phyloP scores from a whole-genome alignment of 768 basidiomycete species.

The Mrakia gelida region DNA sequence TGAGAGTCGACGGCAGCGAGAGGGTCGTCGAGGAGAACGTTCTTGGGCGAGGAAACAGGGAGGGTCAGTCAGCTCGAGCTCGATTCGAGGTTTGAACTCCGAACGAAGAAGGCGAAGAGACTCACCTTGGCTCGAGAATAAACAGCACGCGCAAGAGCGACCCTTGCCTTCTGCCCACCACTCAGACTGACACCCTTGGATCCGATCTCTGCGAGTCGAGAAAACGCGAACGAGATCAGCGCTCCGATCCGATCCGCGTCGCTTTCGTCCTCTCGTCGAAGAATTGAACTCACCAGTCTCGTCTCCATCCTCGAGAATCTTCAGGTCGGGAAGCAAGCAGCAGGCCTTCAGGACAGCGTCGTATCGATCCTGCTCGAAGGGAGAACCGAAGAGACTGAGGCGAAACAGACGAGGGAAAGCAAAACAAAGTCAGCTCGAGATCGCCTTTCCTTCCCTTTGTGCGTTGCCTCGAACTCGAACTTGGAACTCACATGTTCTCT shows the following conservation, averaged over 20 bases:
- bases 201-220: conserved; percentile 33
- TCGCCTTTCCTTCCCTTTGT: no score
- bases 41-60: conserved; percentile 28
- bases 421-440: no score
- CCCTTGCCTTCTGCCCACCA: conserved; percentile 52
- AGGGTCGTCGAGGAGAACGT: conserved; percentile 70
- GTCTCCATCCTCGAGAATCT: conserved; percentile 31
- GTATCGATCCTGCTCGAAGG: conserved; percentile 27
- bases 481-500: conserved; percentile 55
- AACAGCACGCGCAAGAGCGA: conserved; percentile 64
- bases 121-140: conserved; percentile 59
- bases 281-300: conserved; percentile 12
- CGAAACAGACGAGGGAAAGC: conserved; percentile 10
- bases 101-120: background rate
- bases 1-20: conserved; percentile 60
- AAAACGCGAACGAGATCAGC: background rate
- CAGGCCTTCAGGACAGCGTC: conserved; percentile 23
- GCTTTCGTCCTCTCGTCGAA: background rate
- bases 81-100: background rate
- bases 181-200: conserved; percentile 25
- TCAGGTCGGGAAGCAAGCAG: conserved; percentile 26
- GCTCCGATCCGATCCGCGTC: background rate
- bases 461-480: conserved; percentile 41
- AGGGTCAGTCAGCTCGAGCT: background rate
- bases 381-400: conserved; percentile 29